Evolutionary conservation across 495 filamentous ascomycete genomes (phyloP).

Genomic region (Copromyces sp.): DNA sequence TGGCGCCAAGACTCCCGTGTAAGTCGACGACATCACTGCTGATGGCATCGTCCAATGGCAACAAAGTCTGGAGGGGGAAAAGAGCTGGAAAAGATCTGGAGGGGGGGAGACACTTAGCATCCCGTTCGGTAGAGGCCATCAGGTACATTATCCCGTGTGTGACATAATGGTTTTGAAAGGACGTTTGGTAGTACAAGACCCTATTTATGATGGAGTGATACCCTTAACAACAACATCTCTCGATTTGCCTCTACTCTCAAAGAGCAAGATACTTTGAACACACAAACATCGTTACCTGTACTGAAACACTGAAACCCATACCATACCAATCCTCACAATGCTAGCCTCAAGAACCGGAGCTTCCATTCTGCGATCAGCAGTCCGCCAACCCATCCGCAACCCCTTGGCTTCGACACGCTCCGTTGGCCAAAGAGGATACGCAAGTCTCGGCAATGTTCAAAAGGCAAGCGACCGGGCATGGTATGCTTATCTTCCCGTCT

Average conservation of each 20-base stretch:
- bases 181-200: neutral
- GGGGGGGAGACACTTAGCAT: too few species aligned
- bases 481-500: neutral
- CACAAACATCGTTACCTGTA: neutral
- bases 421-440: slow-evolving; percentile 7
- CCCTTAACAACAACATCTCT: neutral
- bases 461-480: slow-evolving; percentile 11
- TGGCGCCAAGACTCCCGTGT: neutral
- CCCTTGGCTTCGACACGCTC: neutral
- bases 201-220: neutral
- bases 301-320: too few species aligned
- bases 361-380: slow-evolving; percentile 1
- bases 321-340: neutral
- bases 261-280: too few species aligned
- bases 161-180: neutral
- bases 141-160: neutral
- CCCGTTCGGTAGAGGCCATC: neutral
- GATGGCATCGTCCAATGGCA: neutral
- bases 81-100: neutral
- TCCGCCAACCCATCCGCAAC: neutral
- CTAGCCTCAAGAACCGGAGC: neutral
- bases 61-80: neutral
- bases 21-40: neutral
- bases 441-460: slow-evolving; percentile 3
- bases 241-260: too few species aligned